Evolutionary conservation across 1,284 basidiomycete genomes (phyloP), one percentile per base, ranked within the genome.

Genomic region (Sporisorium sorghi): DNA sequence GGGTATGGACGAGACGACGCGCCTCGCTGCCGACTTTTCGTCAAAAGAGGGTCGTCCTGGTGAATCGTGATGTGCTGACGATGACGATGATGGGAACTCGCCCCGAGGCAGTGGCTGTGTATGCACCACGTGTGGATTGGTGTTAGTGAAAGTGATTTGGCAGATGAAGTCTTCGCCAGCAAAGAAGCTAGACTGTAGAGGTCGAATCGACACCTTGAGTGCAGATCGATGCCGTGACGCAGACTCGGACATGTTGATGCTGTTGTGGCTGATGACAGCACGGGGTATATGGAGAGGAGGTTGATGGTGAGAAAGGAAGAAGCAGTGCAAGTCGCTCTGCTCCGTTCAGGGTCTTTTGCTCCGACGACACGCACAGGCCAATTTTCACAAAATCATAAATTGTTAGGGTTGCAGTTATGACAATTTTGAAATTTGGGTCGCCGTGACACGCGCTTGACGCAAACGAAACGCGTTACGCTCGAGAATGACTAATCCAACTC

Each of bases 141-240:
- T 91, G 84, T 96, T 97, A 47, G 91, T 91, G 85, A 97, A 93
- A 0, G 92, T 91, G 80, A 97, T 90, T 5, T 89, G 91, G 17
- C 93, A 92, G 7, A 90, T 87, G 85, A 96, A 93, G 0, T 89
- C 87, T 84, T 97, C 94, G 66, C 94, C 94, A 1, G 94, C 93
- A 84, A 95, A 97, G 86, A 92, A 97, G 0, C 93, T 92, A 0
- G 93, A 92, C 72, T 94, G 91, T 0, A 91, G 88, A 3, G 94
- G 94, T 0, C 85, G 90, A 51, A 88, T 86, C 0, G 85, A 85
- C 30, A 88, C 85, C 60, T 85, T 83, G 48, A 88, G 58, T 21
- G 74, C 55, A 21, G 76, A 77, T 32, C 17, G 53, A 32, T 68
- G 65, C 3, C 37, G 54, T 4, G 17, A 19, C 14, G 28, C 21